Conservation (phyloP, 2,329 filamentous ascomycete species). For the Tolypocladium capitatum region DNA sequence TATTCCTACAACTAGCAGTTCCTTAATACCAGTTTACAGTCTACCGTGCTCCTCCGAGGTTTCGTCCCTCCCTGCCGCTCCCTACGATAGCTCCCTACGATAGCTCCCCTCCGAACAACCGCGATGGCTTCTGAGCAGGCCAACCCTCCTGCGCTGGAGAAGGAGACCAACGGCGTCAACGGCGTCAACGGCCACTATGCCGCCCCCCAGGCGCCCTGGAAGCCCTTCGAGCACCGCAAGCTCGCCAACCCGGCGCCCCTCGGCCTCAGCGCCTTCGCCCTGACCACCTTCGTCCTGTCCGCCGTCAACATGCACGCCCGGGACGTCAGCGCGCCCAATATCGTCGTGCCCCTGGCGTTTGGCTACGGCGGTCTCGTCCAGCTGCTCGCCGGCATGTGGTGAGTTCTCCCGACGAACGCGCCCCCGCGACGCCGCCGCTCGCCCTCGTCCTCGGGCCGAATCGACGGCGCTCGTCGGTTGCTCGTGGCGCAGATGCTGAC, state of each 20-base stretch:
- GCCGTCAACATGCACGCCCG: slow-evolving; percentile 57
- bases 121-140: slow-evolving; percentile 5
- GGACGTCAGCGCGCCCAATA: slow-evolving; percentile 45
- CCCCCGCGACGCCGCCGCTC: background rate
- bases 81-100: background rate
- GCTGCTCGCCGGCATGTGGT: slow-evolving; percentile 79
- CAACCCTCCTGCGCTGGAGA: slow-evolving; percentile 5
- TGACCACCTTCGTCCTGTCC: slow-evolving; percentile 72
- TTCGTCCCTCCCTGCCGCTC: background rate
- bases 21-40: background rate
- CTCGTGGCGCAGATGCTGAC: slow-evolving; percentile 1
- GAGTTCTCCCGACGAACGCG: slow-evolving; percentile 21
- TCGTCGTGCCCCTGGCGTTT: slow-evolving; percentile 56
- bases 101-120: background rate
- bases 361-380: slow-evolving; percentile 70
- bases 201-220: no score
- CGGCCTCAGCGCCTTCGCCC: slow-evolving; percentile 64
- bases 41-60: background rate
- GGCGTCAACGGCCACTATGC: slow-evolving; percentile 3
- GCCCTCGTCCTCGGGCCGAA: background rate
- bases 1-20: background rate
- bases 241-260: slow-evolving; percentile 70
- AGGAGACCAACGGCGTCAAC: slow-evolving; percentile 5
- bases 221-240: slow-evolving; percentile 51
- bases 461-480: background rate